Evolutionary conservation across 148 eudicot species (phyloP), one percentile per base, ranked within the genome.

Genomic region (Vaccinium macrocarpon): DNA sequence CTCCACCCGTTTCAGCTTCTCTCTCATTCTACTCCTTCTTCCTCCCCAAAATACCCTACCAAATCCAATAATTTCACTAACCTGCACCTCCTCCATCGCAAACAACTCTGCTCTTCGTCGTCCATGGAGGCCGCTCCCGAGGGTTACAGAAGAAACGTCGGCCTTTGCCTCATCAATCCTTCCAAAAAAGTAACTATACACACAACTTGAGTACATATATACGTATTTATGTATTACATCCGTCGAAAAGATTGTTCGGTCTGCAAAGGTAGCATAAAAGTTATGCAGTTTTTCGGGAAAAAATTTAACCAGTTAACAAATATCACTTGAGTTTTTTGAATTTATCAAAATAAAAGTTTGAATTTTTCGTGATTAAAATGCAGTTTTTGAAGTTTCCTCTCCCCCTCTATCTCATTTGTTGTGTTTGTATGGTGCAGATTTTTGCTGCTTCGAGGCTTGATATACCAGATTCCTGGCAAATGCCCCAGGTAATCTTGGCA

Each of bases 401-500:
- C 12, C 6, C 62, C 19, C 0, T 46, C 15, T 55, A 35, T 35
- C 13, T 52, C 1, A 19, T 23, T 15, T 62, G 23, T 62, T 13
- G 19, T 6, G 46, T 27, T 42, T 84, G 13, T 1, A n/a, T 73
- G 74, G 6, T 81, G 81, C 83, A 94, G 99, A 87, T 94, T 87
- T 96, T 94, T 86, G 89, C 94, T 80, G 99, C 99, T 48, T 93
- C 99, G 46, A 92, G 99, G 89, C 96, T 94, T 61, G 99, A 94
- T 87, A 86, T 94, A 53, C 98, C 98, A 15, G 94, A 90, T 76
- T 21, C 95, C 76, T 96, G 98, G 99, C 99, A 96, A 84, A 96
- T 96, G 98, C 98, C 98, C 32, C 98, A 94, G 97, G 98, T 96
- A 87, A 75, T 46, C 15, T 21, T 61, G 66, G 46, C 9, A 61